Evolutionary conservation across 1,139 yeast genomes (phyloP), one percentile per base, ranked within the genome.

Genomic region (Protomyces inundatus): DNA sequence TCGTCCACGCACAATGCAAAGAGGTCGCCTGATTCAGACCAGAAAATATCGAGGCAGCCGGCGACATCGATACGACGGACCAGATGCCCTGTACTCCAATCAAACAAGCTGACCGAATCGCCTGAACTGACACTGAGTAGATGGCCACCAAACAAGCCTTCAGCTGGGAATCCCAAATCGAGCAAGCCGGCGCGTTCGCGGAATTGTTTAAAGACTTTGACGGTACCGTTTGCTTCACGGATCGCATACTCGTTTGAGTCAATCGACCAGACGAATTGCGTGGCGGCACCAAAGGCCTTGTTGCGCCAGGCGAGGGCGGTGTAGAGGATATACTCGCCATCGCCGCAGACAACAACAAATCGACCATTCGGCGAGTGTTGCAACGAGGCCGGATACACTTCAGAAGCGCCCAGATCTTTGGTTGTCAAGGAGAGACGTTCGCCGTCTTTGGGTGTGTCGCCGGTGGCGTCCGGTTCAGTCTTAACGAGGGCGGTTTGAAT

Each of bases 221-320:
- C 87, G 37, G 82, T 77, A 65, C 87, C 81, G 48, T 81, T 77
- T 34, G 86, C 80, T 73, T 88, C 95, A 70, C 93, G 83, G 64
- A 90, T 83, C 37, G 97, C 98, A 77, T 84, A 93, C 68, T 86
- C 81, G 71, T 89, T 87, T 30, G 95, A 86, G 76, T 93, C 98
- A 69, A 87, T 88, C 54, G 95, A 86, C 99, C 99, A 93, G 53
- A 85, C 96, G 75, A 95, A 90, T 73, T 90, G 97, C 66, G 85
- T 78, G 14, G 96, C 97, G 66, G 84, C 82, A 68, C 98, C 98
- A 75, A 89, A 93, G 60, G 91, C 83, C 77, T 90, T 93, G 70
- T 95, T 90, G 79, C 98, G 85, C 98, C 98, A 93, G 1, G 98
- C 98, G 72, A 95, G 82, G 0, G 98, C 95, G 6, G 98, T 90